Evolutionary conservation across 139 green algal genomes (phyloP).

Genomic region (Nannochloris sp.): DNA sequence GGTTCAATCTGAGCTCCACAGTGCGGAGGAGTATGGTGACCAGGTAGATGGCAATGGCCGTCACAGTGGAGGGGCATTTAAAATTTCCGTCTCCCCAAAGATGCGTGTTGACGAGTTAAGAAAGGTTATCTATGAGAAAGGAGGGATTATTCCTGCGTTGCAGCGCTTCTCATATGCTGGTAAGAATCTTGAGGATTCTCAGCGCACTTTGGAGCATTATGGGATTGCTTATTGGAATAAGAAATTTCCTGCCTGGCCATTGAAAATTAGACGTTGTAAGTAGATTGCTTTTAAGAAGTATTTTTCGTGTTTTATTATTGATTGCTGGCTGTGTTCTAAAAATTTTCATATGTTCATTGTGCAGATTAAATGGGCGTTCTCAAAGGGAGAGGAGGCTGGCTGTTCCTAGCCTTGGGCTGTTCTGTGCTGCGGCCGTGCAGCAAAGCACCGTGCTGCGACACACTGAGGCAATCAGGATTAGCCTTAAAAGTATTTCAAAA

Average conservation of each 20-base stretch:
- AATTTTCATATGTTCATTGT: too few species aligned
- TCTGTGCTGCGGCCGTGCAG: too few species aligned
- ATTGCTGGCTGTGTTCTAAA: too few species aligned
- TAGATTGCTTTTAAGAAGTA: too few species aligned
- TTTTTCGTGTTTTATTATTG: too few species aligned
- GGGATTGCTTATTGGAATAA: slow-evolving; percentile 79
- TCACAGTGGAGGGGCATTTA: slow-evolving; percentile 75
- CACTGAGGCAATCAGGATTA: too few species aligned
- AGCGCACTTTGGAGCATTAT: slow-evolving; percentile 87
- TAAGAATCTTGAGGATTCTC: slow-evolving; percentile 76
- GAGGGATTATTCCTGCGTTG: slow-evolving; percentile 74
- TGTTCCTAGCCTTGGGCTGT: too few species aligned
- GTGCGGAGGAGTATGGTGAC: slow-evolving; percentile 67
- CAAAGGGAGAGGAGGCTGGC: too few species aligned
- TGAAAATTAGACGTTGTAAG: slow-evolving; percentile 72
- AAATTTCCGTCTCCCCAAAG: slow-evolving; percentile 51
- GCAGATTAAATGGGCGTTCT: too few species aligned
- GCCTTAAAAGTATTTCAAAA: too few species aligned
- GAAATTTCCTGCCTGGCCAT: slow-evolving; percentile 82
- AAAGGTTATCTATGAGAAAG: slow-evolving; percentile 65
- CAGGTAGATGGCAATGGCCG: slow-evolving; percentile 37
- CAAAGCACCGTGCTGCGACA: too few species aligned
- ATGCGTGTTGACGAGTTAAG: slow-evolving; percentile 79
- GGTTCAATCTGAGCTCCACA: slow-evolving; percentile 73
- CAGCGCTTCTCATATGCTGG: slow-evolving; percentile 68